Base-by-base conservation (phyloP, 192 early-diverging fungal species). In the Cetraspora pellucida region DNA sequence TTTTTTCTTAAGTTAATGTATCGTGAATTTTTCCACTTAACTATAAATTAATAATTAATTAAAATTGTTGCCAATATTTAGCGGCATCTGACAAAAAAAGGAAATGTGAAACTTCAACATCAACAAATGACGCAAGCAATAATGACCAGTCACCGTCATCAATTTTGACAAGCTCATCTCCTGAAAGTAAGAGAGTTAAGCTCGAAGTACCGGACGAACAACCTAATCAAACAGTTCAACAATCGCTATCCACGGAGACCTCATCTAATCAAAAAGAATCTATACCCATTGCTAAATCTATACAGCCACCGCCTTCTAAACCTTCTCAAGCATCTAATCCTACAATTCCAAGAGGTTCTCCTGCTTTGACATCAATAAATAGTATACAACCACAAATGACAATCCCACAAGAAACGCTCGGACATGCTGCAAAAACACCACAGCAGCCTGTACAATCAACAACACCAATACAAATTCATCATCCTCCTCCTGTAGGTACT, bases 141-240 rank as follows among this genome's bases (percentile, higher is more conserved):
- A 54, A 54, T 4, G 50, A 54, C 3, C 50, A 54, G 19, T 3
- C 50, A 54, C 4, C 50, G 0, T 5, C 50, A 14, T 14, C 50
- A 54, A 14, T 2, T 54, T 54, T n/a, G 13, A n/a, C 50, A 9
- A 54, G 50, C 19, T 54, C 50, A 19, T 54, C 50, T 4, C 50
- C 50, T 63, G 60, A 63, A 63, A 30, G 27, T 30, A 65, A 65
- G n/a, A 65, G 31, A 65, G 63, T 65, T 19, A 65, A 65, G n/a
- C 63, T 65, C 31, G 31, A 52, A 52, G 9, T 3, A 52, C 4
- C 50, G 5, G 50, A 52, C 19, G 14, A 54, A 54, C 50, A 54
- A 54, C 10, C 50, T 19, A 52, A 17, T 52, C 10, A 0, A 10
- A 13, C 50, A 52, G 50, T 5, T 52, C 50, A 52, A 11, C 50